These are phyloP conservation scores for Globisporangium parvum DNA, from an alignment of 352 stramenopile genomes.

Conservation along the genomic window DNA sequence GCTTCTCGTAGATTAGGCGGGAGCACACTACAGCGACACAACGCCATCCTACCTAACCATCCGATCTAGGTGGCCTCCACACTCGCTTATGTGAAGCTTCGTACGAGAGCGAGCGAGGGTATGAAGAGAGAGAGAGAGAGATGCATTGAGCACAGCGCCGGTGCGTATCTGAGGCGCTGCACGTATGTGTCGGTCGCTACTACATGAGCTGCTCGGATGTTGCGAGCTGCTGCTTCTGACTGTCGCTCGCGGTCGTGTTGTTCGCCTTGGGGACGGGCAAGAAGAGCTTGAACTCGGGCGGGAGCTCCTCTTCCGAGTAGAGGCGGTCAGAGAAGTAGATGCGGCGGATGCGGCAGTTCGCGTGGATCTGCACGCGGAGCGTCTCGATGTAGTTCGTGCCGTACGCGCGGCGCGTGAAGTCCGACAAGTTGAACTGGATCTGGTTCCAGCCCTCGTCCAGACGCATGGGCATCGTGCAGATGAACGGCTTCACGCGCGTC, in stretches of 20 bases:
- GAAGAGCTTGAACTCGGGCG: conserved; percentile 97
- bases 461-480: conserved; percentile 98
- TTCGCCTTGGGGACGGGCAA: conserved; percentile 91
- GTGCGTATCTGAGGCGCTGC: background rate
- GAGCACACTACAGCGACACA: no score
- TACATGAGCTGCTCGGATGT: conserved; percentile 40
- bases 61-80: no score
- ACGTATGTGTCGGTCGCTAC: background rate
- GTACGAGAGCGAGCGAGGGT: background rate
- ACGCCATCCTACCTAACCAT: no score
- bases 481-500: conserved; percentile 97
- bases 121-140: background rate
- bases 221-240: conserved; percentile 34
- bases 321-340: conserved; percentile 98
- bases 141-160: background rate
- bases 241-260: conserved; percentile 30
- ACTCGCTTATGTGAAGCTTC: no score
- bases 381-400: conserved; percentile 98
- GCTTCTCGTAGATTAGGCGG: no score
- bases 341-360: conserved; percentile 95
- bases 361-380: conserved; percentile 96
- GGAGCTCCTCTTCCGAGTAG: conserved; percentile 96
- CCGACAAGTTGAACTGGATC: conserved; percentile 98
- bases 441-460: conserved; percentile 98
- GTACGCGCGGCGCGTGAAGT: conserved; percentile 96